Evolutionary conservation across 1,284 basidiomycete species (phyloP), one percentile per base, ranked within the genome.

Genomic region (Inonotus obliquus): DNA sequence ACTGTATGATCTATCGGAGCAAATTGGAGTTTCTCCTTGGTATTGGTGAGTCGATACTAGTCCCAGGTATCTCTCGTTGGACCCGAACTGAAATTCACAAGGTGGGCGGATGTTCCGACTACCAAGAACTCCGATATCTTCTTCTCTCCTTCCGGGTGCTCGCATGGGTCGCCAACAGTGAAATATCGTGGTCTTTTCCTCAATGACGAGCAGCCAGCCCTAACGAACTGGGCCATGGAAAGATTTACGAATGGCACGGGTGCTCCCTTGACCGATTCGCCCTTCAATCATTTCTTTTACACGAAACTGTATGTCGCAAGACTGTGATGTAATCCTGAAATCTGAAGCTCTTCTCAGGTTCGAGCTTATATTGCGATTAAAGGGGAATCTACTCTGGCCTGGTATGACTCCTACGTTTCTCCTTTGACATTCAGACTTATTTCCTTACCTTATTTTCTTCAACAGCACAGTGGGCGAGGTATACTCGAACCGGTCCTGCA

Each of bases 11-110:
- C 81, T 86, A 59, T 85, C 85, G 9, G 87, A 89, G 69, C 87
- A 90, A 67, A 82, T 87, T 69, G 87, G 87, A 61, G 83, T 85
- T 35, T 85, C 83, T n/a, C 83, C 84, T n/a, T 86, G 84, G 84
- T 84, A 81, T 66, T 86, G 82, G 82, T 84, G 66, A 55, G 80
- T 70, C 60, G 14, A 37, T 37, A 37, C 52, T 14, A n/a, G n/a
- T n/a, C 17, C 7, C n/a, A n/a, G 13, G 2, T 2, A 52, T 52
- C 35, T 35, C n/a, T 35, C 51, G 14, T 11, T 23, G 23, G 32
- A 48, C 38, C 17, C 49, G n/a, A 25, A 37, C 23, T 59, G 13
- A 19, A n/a, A 55, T 21, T 58, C 64, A 48, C 27, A 47, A 84
- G 83, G 51, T 86, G 85, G 85, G 84, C 86, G n/a, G 87, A 90